Evolutionary conservation across 257 asterid species (phyloP).

Genomic region (Perilla frutescens): DNA sequence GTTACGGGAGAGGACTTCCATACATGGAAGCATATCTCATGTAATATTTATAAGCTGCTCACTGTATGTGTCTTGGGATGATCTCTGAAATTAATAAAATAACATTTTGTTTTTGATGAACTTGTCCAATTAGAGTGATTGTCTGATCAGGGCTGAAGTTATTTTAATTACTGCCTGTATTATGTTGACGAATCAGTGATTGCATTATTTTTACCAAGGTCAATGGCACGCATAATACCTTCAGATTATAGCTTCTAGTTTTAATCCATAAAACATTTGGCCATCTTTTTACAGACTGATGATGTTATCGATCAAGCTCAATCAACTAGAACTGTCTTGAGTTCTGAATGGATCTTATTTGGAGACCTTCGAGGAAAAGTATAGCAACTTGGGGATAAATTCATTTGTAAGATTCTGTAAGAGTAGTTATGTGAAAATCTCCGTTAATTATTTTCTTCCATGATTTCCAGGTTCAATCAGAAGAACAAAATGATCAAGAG

Average conservation of each 20-base stretch:
- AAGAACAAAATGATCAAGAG: slow-evolving; percentile 65
- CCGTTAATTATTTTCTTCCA: slow-evolving; percentile 19
- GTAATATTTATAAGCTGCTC: slow-evolving; percentile 49
- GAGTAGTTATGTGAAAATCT: slow-evolving; percentile 11
- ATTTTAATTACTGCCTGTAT: background rate
- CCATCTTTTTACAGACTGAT: slow-evolving; percentile 61
- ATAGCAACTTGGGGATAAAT: slow-evolving; percentile 76
- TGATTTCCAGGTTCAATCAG: slow-evolving; percentile 72
- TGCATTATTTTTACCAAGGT: background rate
- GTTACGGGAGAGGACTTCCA: slow-evolving; percentile 83
- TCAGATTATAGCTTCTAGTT: slow-evolving; percentile 1
- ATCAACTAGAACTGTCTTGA: slow-evolving; percentile 79
- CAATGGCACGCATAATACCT: background rate
- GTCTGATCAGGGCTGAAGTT: slow-evolving; percentile 13
- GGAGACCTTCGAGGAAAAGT: slow-evolving; percentile 93
- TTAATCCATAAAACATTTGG: slow-evolving; percentile 4
- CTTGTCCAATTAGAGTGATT: slow-evolving; percentile 8
- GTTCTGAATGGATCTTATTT: slow-evolving; percentile 75
- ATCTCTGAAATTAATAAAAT: slow-evolving; percentile 5
- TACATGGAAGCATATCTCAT: slow-evolving; percentile 88
- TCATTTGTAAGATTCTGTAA: slow-evolving; percentile 60
- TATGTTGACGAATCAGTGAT: background rate
- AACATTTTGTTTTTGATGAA: background rate
- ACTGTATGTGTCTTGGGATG: slow-evolving; percentile 23
- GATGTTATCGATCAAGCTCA: slow-evolving; percentile 97